Base-by-base conservation (phyloP, 163 green algal genomes). In the Scenedesmus sp. region DNA sequence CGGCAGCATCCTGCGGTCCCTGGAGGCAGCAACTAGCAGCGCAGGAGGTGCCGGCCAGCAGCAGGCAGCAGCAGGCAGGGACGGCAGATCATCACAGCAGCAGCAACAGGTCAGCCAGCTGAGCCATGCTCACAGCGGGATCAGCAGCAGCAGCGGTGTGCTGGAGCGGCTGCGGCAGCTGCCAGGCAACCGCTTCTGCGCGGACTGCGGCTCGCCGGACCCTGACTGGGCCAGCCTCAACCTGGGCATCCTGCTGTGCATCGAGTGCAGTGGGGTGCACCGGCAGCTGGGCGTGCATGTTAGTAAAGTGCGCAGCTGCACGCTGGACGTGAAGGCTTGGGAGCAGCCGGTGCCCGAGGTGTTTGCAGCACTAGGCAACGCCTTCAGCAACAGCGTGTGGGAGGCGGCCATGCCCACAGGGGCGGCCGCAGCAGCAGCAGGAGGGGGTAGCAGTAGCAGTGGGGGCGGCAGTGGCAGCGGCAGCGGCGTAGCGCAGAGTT, bases 201-300 rank as follows among this genome's bases (percentile, higher is more conserved):
- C 91, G 8, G 97, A 99, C 94, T 99, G 97, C 86, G 96, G 96
- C 18, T 94, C 96, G 0, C 62, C 93, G 0, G 94, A 96, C 57
- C 97, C 97, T 2, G 97, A 98, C 82, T 99, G 97, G 97, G 97
- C 96, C 5, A 97, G 93, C 0, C 93, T 99, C 64, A 98, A 98
- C 89, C 92, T 98, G 13, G 95, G 95, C 66, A 92, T 96, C 20
- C 88, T 96, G n/a, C 86, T 97, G 74, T 98, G 97, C 91, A 98
- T 98, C n/a, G 96, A 97, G 86, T 98, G 97, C 94, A 96, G 91
- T 8, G 97, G 97, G 2, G 93, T 97, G 67, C 97, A 98, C 91
- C 90, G 94, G 20, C 93, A 96, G 88, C 88, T 96, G 54, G 94
- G 94, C 2, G 94, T 96, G 64, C 94, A 96, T 59, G 90, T 98